Conservation (phyloP, 495 filamentous ascomycete species). For the Penicillium desertorum region DNA sequence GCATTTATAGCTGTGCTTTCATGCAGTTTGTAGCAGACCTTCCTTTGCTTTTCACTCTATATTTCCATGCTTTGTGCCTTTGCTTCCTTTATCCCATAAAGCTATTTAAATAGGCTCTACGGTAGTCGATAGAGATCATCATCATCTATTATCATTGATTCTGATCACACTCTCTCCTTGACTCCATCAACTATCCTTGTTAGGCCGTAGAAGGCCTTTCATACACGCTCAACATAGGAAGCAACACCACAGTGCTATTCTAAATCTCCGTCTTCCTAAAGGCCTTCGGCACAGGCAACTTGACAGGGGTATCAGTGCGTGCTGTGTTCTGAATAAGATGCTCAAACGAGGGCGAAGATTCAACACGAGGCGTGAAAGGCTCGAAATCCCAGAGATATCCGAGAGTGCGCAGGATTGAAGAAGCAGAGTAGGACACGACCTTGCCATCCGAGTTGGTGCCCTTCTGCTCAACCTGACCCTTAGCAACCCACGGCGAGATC, state of each 20-base stretch:
- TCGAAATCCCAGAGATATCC: slow-evolving; percentile 50
- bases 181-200: background rate
- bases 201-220: background rate
- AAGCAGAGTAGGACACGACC: slow-evolving; percentile 39
- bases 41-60: too few relatives aligned
- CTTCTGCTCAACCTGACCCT: slow-evolving; percentile 49
- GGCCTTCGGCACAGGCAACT: slow-evolving; percentile 23
- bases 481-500: slow-evolving; percentile 49
- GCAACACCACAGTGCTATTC: background rate
- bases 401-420: slow-evolving; percentile 41
- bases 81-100: too few relatives aligned
- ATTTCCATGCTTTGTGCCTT: too few relatives aligned
- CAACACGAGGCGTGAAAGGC: slow-evolving; percentile 43
- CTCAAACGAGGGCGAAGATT: slow-evolving; percentile 41
- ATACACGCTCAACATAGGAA: background rate
- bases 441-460: slow-evolving; percentile 36
- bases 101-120: too few relatives aligned
- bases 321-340: slow-evolving; percentile 32
- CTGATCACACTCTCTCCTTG: too few relatives aligned
- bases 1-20: too few relatives aligned
- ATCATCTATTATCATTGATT: too few relatives aligned
- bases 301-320: slow-evolving; percentile 26
- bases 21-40: too few relatives aligned
- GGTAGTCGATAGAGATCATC: too few relatives aligned
- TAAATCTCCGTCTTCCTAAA: slow-evolving; percentile 16